phyloP scores from a whole-genome alignment of 208 protist species.

The Trypanosoma avium region DNA sequence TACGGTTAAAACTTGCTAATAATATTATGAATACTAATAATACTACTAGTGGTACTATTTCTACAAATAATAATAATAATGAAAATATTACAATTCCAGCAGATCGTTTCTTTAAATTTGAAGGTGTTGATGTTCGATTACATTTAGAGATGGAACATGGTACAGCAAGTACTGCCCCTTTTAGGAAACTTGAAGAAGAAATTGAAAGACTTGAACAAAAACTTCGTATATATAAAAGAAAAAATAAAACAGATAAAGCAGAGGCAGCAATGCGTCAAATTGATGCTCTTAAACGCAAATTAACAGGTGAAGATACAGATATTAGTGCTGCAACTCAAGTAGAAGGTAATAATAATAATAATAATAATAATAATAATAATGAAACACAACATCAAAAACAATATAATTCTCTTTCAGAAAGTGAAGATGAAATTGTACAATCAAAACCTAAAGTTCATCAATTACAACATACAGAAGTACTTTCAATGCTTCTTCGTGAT shows the following conservation, averaged over 20 bases:
- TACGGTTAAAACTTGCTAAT: constrained; percentile 62
- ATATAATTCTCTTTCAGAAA: constrained; percentile 66
- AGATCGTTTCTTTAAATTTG: constrained; percentile 52
- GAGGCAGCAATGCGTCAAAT: constrained; percentile 60
- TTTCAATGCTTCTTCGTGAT: constrained; percentile 52
- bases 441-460: constrained; percentile 28
- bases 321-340: constrained; percentile 9
- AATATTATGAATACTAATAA: not conserved
- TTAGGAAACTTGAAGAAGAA: constrained; percentile 81
- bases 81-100: not conserved
- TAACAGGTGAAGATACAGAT: constrained; percentile 74
- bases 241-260: constrained; percentile 85
- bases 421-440: constrained; percentile 56
- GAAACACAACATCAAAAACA: constrained; percentile 13
- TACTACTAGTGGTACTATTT: not conserved
- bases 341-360: constrained; percentile 1
- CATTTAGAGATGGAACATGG: constrained; percentile 74
- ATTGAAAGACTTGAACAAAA: constrained; percentile 91
- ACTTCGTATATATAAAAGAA: constrained; percentile 82
- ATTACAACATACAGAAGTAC: constrained; percentile 47
- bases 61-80: not conserved
- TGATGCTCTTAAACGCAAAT: constrained; percentile 49
- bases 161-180: constrained; percentile 53
- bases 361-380: constrained; percentile 22
- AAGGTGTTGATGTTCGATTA: constrained; percentile 67